A percentile compares a stretch with the other conserved stretches of the same genome.
Evolutionary conservation across 2,329 filamentous ascomycete species (phyloP).

Genomic region (Trichoderma oligosporum): DNA sequence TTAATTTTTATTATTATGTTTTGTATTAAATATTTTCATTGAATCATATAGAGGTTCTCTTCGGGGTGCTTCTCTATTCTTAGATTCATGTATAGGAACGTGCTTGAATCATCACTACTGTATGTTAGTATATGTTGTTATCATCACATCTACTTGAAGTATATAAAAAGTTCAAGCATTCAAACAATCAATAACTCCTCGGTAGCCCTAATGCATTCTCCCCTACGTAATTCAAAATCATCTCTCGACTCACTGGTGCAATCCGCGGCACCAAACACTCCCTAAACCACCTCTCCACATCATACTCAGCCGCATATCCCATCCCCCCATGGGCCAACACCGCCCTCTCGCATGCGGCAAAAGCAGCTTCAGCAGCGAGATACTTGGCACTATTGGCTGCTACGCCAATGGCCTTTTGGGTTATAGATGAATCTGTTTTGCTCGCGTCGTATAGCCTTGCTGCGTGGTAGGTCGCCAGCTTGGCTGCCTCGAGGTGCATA

Average conservation of each 20-base stretch:
- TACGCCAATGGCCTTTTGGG: constrained; percentile 56
- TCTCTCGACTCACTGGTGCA: constrained; percentile 63
- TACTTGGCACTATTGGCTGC: constrained; percentile 70
- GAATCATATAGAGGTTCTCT: no score
- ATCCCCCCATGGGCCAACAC: constrained; percentile 60
- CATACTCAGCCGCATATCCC: constrained; percentile 62
- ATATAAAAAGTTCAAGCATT: no score
- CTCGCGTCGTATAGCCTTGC: constrained; percentile 58
- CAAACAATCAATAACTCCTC: constrained; percentile 55
- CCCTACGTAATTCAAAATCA: constrained; percentile 71
- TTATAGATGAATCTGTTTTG: constrained; percentile 47
- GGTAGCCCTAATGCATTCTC: constrained; percentile 66
- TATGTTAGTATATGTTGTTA: no score
- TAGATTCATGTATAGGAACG: no score
- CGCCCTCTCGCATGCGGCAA: constrained; percentile 58
- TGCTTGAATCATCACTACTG: no score
- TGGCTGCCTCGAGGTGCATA: constrained; percentile 62
- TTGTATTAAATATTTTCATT: no score
- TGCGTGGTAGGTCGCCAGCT: constrained; percentile 63
- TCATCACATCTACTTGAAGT: no score
- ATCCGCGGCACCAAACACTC: constrained; percentile 63
- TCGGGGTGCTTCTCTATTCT: no score
- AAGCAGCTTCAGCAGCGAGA: constrained; percentile 62
- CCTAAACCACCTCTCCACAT: constrained; percentile 63
- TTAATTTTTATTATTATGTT: no score